Evolutionary conservation across 2,329 filamentous ascomycete species (phyloP), one percentile per base, ranked within the genome.

Genomic region (Colletotrichum higginsianum): DNA sequence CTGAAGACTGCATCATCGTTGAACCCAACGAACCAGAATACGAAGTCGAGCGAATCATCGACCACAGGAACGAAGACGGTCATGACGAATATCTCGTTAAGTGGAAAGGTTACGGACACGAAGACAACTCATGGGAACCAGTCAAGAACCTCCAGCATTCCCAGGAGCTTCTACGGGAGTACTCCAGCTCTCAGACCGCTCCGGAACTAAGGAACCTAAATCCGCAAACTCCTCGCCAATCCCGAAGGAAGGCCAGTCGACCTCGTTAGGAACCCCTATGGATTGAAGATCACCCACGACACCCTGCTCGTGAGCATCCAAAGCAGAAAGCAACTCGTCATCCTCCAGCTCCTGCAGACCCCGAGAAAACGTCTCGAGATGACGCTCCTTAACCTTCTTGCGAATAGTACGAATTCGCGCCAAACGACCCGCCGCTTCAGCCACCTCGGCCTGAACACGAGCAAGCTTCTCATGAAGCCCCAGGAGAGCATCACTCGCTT

Each of bases 181-280:
- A 9, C 18, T 57, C 40, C 9, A 47, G 16, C 13, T 44, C 16
- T 15, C 16, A 61, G 9, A 26, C 47, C 57, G 16, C 13, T 4
- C 18, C 7, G 6, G 3, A 26, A 61, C 12, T 18, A 61, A 61
- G 4, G n/a, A 23, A 23, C 42, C 42, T 47, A 61, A 35, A 18
- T 49, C 23, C 18, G 5, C 4, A 35, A 61, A 61, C 57, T 61
- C 42, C 15, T 61, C n/a, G 3, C 57, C 38, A 47, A 61, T 30
- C 11, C 57, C 11, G 8, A 47, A 49, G 13, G 9, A 11, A 1
- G 2, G 4, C 15, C 18, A 61, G 7, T 30, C 5, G 16, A 30
- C 21, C 16, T 61, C 18, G 9, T 61, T 61, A 21, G 7, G 13
- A 35, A 61, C 16, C 12, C 44, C 18, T 18, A 18, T 26, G 47